Base-by-base conservation (phyloP, 2,329 filamentous ascomycete genomes). In the Exophiala oligosperma region DNA sequence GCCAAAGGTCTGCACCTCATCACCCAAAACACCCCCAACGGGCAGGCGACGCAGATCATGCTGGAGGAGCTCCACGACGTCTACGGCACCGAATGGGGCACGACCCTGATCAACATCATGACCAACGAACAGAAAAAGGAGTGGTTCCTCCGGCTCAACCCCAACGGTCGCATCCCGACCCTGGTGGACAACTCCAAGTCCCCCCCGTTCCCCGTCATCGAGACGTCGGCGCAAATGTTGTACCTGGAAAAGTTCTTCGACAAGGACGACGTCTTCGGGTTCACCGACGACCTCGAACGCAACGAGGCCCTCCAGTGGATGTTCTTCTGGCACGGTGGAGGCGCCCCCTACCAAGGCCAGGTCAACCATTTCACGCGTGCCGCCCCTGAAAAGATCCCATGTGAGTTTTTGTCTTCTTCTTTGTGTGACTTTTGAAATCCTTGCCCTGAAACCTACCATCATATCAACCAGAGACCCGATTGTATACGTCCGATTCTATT, bases 111-210 rank as follows among this genome's bases (percentile, higher is more conserved):
- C 64, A 72, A 81, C 67, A 79, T 81, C 64, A 70, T 67, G 50
- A 81, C 77, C 59, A 82, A 82, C 63, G 79, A 78, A 61, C 80
- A 83, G 65, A 83, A 83, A 72, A 79, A 81, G 56, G 80, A 83
- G 49, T 83, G 65, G 65, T 67, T 67, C 56, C 60, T 67, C 24
- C 56, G 65, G n/a, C 56, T 62, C 40, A 54, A 64, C 65, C 37
- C 69, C 66, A 64, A 57, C 40, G 72, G 73, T 24, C 74, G 78
- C 49, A 82, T 82, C 60, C 80, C 79, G 1, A 70, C 79, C 35
- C 64, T 82, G n/a, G 64, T 82, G 52, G 80, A 83, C 69, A 80
- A 82, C 67, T 76, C 70, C 24, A 70, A 77, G 61, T 71, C 64
- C 6, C 77, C 78, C 9, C 81, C 79, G 1, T 81, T 82, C 68